Conservation (phyloP, 257 asterid species). For the Ocimum tenuiflorum region DNA sequence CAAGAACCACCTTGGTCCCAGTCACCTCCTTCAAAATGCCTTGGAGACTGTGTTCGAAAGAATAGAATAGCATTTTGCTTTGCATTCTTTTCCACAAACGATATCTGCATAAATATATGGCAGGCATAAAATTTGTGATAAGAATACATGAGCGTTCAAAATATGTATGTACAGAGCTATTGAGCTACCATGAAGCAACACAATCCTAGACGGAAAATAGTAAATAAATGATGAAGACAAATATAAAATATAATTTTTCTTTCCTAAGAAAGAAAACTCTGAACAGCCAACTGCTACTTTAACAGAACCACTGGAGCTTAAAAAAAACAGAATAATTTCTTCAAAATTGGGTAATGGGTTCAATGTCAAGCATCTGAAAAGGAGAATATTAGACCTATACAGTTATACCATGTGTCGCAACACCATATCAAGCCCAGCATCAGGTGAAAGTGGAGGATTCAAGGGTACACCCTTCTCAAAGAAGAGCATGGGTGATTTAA, state of each 20-base stretch:
- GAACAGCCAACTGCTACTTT: not conserved
- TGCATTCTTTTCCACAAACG: slow-evolving; percentile 44
- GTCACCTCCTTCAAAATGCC: slow-evolving; percentile 96
- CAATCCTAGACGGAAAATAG: no score
- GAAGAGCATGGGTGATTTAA: slow-evolving; percentile 86
- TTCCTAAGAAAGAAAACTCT: not conserved
- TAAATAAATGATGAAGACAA: not conserved
- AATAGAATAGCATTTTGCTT: slow-evolving; percentile 41
- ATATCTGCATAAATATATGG: slow-evolving; percentile 35
- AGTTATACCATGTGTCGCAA: slow-evolving; percentile 64
- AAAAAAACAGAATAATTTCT: not conserved
- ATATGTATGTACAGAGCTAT: slow-evolving; percentile 7
- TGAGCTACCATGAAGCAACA: not conserved
- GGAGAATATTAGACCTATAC: no score
- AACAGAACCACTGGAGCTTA: not conserved
- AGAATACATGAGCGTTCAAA: slow-evolving; percentile 9
- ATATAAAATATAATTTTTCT: not conserved
- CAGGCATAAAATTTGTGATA: not conserved
- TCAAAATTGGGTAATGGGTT: not conserved
- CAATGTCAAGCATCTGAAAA: not conserved
- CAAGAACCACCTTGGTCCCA: slow-evolving; percentile 97
- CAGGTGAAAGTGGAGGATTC: slow-evolving; percentile 59
- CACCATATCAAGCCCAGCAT: slow-evolving; percentile 72
- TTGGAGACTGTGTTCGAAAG: slow-evolving; percentile 84
- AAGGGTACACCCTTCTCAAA: slow-evolving; percentile 79